A percentile compares a stretch with the other conserved stretches of the same genome.
These are phyloP conservation scores for Pseudogymnoascus sp. DNA, from an alignment of 2,329 filamentous ascomycete genomes.

Conservation along the genomic window DNA sequence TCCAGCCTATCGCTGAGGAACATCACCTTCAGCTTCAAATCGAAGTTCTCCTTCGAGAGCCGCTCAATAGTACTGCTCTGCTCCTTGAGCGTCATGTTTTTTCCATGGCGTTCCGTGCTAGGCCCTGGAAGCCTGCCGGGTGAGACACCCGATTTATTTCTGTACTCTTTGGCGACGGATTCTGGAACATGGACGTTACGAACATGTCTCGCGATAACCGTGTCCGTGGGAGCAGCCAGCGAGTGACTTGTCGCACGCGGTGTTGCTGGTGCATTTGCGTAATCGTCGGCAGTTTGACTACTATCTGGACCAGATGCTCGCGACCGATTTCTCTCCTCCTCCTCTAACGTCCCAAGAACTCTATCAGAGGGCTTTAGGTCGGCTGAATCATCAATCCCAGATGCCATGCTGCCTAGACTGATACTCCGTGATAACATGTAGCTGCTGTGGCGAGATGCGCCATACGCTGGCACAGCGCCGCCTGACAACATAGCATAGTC, in stretches of 20 bases:
- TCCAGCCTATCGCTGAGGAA: slow-evolving; percentile 90
- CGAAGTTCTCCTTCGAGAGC: slow-evolving; percentile 95
- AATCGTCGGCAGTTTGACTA: slow-evolving; percentile 29
- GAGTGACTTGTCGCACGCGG: slow-evolving; percentile 52
- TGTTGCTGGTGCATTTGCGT: slow-evolving; percentile 50
- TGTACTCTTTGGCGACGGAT: slow-evolving; percentile 77
- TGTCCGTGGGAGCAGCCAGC: slow-evolving; percentile 67
- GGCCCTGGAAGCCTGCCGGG: slow-evolving; percentile 43
- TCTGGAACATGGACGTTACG: slow-evolving; percentile 86
- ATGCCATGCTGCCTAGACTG: slow-evolving; percentile 84
- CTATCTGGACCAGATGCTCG: slow-evolving; percentile 44
- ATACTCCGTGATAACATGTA: slow-evolving; percentile 64
- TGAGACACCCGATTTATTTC: slow-evolving; percentile 61
- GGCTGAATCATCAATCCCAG: slow-evolving; percentile 47
- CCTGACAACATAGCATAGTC: slow-evolving; percentile 80
- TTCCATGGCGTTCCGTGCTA: slow-evolving; percentile 47
- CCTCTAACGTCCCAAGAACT: slow-evolving; percentile 47
- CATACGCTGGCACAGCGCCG: slow-evolving; percentile 55
- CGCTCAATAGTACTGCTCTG: slow-evolving; percentile 96
- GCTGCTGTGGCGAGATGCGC: slow-evolving; percentile 39
- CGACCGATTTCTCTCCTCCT: slow-evolving; percentile 41
- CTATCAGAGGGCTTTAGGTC: slow-evolving; percentile 35
- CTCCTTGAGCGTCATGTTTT: slow-evolving; percentile 83
- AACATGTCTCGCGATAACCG: slow-evolving; percentile 77
- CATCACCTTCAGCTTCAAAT: slow-evolving; percentile 93